Conservation (phyloP, 257 asterid genomes). For the Linaria vulgaris region DNA sequence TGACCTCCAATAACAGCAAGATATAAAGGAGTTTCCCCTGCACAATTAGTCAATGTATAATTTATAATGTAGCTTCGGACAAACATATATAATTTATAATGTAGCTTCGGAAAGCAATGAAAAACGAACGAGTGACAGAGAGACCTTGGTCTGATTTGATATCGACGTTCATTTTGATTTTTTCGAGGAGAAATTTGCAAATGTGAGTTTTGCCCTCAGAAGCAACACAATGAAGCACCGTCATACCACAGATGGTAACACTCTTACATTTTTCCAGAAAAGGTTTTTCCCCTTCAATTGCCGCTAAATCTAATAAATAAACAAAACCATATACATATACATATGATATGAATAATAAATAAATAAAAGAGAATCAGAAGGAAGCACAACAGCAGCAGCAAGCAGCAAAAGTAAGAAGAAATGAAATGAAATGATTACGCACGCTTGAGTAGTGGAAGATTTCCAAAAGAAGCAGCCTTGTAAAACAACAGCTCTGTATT, state of each 20-base stretch:
- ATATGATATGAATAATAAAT: too few relatives aligned
- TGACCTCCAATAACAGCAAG: constrained; percentile 15
- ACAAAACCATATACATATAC: too few relatives aligned
- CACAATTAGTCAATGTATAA: too few relatives aligned
- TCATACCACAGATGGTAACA: neutral
- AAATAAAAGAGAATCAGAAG: too few relatives aligned
- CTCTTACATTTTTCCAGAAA: neutral
- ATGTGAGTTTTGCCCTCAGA: constrained; percentile 9
- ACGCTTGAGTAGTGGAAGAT: neutral
- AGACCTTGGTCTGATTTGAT: neutral
- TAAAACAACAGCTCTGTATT: neutral
- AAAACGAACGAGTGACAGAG: neutral
- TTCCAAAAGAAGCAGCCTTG: neutral
- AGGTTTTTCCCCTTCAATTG: neutral
- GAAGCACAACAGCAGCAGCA: too few relatives aligned
- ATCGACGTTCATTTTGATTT: constrained; percentile 24
- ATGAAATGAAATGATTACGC: too few relatives aligned
- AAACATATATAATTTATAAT: too few relatives aligned
- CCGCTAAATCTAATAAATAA: neutral
- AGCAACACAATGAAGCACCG: constrained; percentile 22
- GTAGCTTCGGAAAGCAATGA: neutral
- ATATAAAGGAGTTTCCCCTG: constrained; percentile 33
- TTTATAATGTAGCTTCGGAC: too few relatives aligned
- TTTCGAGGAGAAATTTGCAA: constrained; percentile 23
- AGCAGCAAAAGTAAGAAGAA: too few relatives aligned